Conservation (phyloP, 2,329 filamentous ascomycete species). For the Aspergillus chevalieri region DNA sequence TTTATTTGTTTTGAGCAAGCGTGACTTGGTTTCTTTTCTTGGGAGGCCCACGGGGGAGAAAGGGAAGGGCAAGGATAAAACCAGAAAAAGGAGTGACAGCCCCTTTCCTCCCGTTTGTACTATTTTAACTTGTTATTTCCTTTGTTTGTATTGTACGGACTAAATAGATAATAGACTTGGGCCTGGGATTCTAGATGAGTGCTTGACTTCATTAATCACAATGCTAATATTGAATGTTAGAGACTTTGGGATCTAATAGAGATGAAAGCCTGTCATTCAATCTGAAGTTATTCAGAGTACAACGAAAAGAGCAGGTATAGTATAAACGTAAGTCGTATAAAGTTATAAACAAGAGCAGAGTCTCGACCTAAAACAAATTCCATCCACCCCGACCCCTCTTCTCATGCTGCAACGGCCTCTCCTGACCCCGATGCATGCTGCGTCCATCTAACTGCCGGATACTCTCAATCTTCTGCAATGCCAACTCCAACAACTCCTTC, state of each 20-base stretch:
- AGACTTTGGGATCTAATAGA: background rate
- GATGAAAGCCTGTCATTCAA: no score
- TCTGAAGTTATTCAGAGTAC: background rate
- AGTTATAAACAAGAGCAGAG: background rate
- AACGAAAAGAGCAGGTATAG: background rate
- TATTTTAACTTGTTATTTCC: conserved; percentile 2
- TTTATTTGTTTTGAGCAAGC: background rate
- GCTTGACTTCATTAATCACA: background rate
- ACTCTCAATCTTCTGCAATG: conserved; percentile 92
- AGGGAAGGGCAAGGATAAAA: no score
- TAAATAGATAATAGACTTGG: background rate
- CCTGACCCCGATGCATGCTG: conserved; percentile 50
- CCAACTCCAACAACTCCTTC: conserved; percentile 88
- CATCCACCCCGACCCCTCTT: conserved; percentile 33
- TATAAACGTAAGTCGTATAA: background rate
- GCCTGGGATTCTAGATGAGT: background rate
- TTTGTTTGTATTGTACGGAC: background rate
- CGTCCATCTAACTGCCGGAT: conserved; percentile 75
- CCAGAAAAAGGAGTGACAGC: background rate
- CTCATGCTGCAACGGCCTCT: conserved; percentile 32
- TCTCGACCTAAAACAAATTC: conserved; percentile 18
- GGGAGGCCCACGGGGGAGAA: no score
- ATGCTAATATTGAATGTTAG: background rate
- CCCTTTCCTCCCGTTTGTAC: conserved; percentile 2
- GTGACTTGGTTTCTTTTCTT: conserved; percentile 9